Percentiles rank a stretch among this genome's conserved stretches.
Evolutionary conservation across 2,329 filamentous ascomycete species (phyloP).

Genomic region (Sordariomycetes sp.): DNA sequence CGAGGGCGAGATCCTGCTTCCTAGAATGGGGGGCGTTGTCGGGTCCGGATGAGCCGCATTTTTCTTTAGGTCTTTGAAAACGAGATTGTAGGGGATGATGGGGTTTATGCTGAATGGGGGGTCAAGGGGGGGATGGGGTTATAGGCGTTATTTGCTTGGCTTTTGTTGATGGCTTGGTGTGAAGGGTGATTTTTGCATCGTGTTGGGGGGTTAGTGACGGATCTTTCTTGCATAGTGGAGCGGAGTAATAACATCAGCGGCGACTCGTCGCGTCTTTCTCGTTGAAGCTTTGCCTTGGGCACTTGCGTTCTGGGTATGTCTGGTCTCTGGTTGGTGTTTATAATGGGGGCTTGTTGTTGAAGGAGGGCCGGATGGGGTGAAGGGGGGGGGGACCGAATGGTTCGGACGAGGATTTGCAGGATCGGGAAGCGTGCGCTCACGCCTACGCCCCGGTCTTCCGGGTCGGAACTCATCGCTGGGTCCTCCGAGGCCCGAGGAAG

Average conservation of each 20-base stretch:
- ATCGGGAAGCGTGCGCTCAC: too few relatives aligned
- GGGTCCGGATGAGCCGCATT: background rate
- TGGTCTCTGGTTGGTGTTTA: too few relatives aligned
- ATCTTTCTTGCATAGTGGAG: background rate
- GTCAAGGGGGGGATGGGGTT: background rate
- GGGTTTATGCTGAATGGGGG: background rate
- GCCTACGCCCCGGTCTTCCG: too few relatives aligned
- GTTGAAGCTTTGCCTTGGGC: too few relatives aligned
- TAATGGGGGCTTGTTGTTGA: too few relatives aligned
- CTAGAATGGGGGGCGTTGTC: conserved; percentile 9
- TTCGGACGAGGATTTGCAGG: too few relatives aligned
- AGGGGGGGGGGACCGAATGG: too few relatives aligned
- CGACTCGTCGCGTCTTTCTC: too few relatives aligned
- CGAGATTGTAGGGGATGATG: background rate
- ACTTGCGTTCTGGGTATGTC: too few relatives aligned
- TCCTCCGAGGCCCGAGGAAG: too few relatives aligned
- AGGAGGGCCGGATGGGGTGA: too few relatives aligned
- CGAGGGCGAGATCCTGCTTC: conserved; percentile 47
- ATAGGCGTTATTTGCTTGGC: background rate
- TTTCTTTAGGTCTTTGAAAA: background rate
- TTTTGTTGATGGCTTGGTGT: background rate
- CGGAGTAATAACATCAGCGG: background rate
- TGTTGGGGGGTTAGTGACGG: background rate
- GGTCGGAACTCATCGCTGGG: too few relatives aligned
- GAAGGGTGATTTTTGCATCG: background rate